Evolutionary conservation across 2,329 filamentous ascomycete genomes (phyloP).

Genomic region (Alternaria sp.): DNA sequence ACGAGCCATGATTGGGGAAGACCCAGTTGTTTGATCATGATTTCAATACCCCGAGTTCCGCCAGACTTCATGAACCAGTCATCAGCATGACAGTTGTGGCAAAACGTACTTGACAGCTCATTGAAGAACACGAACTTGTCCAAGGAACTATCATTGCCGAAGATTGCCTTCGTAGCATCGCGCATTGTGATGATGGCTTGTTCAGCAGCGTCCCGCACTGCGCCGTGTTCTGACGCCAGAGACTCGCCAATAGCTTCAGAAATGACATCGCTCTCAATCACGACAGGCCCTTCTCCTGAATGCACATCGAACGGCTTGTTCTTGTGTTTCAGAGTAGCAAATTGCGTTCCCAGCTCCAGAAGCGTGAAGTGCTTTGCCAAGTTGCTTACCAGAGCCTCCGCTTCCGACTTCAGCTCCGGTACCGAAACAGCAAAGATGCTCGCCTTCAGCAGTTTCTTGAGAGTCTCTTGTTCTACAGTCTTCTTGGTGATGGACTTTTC

Average conservation of each 20-base stretch:
- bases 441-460: constrained; percentile 89
- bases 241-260: constrained; percentile 91
- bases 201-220: constrained; percentile 83
- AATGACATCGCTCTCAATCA: constrained; percentile 83
- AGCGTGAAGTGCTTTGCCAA: constrained; percentile 90
- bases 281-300: constrained; percentile 84
- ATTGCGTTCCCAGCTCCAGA: constrained; percentile 84
- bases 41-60: constrained; percentile 86
- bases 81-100: constrained; percentile 94
- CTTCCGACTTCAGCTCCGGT: constrained; percentile 78
- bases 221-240: constrained; percentile 80
- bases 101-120: constrained; percentile 82
- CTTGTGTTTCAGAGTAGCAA: constrained; percentile 78
- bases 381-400: constrained; percentile 76
- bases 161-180: constrained; percentile 76
- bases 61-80: constrained; percentile 99
- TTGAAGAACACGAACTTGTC: constrained; percentile 83
- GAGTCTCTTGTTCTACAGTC: constrained; percentile 76
- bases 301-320: constrained; percentile 82
- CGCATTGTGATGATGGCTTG: constrained; percentile 78
- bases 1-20: constrained; percentile 84
- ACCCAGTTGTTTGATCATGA: constrained; percentile 82
- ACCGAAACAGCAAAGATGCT: constrained; percentile 85
- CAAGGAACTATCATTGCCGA: constrained; percentile 75
- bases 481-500: constrained; percentile 88